Percentiles rank a stretch among this genome's conserved stretches.
Evolutionary conservation across 2,329 filamentous ascomycete genomes (phyloP).

Genomic region (Rugonectria rugulosa): DNA sequence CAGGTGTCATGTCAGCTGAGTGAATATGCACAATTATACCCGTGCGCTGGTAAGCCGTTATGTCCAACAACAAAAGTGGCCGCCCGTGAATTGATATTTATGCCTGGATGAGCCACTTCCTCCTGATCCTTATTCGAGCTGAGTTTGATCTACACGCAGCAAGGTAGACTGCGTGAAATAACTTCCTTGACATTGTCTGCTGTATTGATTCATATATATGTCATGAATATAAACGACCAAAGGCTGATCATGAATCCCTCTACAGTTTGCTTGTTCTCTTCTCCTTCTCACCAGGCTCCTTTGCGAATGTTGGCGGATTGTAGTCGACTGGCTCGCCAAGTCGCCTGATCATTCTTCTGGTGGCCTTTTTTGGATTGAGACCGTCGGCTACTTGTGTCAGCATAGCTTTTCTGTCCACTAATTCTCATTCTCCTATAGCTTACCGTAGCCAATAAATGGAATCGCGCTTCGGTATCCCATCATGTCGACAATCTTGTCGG

Average conservation of each 20-base stretch:
- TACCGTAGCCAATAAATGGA: conserved; percentile 18
- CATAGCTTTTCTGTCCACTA: no score
- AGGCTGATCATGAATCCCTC: no score
- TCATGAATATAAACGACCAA: no score
- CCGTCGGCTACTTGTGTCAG: conserved; percentile 4
- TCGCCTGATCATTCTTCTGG: conserved; percentile 12
- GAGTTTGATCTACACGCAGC: no score
- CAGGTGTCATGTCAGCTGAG: no score
- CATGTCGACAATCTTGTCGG: conserved; percentile 16
- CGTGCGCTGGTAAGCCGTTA: no score
- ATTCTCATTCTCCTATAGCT: background rate
- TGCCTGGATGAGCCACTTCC: no score
- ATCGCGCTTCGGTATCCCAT: conserved; percentile 19
- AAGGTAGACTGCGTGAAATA: no score
- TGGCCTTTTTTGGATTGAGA: conserved; percentile 13
- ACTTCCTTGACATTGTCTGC: background rate
- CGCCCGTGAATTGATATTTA: no score
- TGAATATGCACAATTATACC: no score
- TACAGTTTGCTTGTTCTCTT: conserved; percentile 11
- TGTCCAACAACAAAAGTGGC: no score
- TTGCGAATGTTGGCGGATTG: conserved; percentile 9
- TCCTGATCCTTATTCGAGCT: no score
- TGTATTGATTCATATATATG: background rate
- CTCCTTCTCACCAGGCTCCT: conserved; percentile 10
- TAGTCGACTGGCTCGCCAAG: conserved; percentile 12